These are phyloP conservation scores for Chlorella vulgaris DNA, from an alignment of 139 green algal species.

Conservation along the genomic window DNA sequence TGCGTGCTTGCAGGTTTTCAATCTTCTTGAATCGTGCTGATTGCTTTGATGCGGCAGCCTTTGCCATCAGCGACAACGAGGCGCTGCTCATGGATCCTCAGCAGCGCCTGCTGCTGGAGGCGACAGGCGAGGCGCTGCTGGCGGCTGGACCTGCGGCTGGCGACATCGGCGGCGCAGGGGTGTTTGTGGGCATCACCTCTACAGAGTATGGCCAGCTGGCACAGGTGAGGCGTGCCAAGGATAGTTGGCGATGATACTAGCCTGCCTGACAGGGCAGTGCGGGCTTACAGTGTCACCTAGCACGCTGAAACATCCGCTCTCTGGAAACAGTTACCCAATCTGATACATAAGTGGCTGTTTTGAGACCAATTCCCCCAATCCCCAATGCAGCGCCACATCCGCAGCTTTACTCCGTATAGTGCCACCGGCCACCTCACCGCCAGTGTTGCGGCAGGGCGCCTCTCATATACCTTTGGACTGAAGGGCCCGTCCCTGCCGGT, in stretches of 20 bases:
- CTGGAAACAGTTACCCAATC: too few species aligned
- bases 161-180: constrained; percentile 37
- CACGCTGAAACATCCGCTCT: too few species aligned
- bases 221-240: not conserved
- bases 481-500: constrained; percentile 63
- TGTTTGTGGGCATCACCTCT: constrained; percentile 73
- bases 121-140: constrained; percentile 38
- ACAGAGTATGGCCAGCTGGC: constrained; percentile 48
- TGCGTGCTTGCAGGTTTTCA: constrained; percentile 39
- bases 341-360: too few species aligned
- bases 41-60: constrained; percentile 74
- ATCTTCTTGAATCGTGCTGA: constrained; percentile 57
- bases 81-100: constrained; percentile 86
- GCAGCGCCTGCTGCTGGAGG: constrained; percentile 84
- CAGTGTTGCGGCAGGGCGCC: constrained; percentile 67
- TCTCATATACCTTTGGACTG: constrained; percentile 67
- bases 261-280: too few species aligned
- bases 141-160: not conserved
- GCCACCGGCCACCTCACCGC: constrained; percentile 78
- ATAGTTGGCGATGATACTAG: not conserved
- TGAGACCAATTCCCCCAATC: not conserved
- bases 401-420: constrained; percentile 66
- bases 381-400: constrained; percentile 26
- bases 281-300: too few species aligned
- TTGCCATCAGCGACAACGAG: constrained; percentile 73